Conservation (phyloP, 1,139 yeast genomes). For the Taphrina pruni region DNA sequence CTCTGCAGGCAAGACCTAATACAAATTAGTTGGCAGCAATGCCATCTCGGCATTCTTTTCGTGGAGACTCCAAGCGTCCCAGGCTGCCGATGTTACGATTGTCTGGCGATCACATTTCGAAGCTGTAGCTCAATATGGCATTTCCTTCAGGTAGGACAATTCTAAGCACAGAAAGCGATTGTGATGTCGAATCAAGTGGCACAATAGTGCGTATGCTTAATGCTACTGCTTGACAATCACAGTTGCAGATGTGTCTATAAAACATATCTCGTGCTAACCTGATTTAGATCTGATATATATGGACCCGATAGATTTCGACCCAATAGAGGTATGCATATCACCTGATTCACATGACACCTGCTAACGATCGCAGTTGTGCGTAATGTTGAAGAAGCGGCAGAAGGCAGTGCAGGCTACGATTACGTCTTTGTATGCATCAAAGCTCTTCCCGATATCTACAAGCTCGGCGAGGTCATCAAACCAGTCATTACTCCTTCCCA, state of each 20-base stretch:
- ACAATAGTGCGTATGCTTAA: background rate
- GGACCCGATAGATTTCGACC: slow-evolving; percentile 46
- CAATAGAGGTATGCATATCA: slow-evolving; percentile 38
- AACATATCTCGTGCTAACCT: slow-evolving; percentile 9
- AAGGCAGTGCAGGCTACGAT: slow-evolving; percentile 59
- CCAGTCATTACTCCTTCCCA: slow-evolving; percentile 60
- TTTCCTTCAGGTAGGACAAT: slow-evolving; percentile 42
- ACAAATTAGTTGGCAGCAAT: slow-evolving; percentile 46
- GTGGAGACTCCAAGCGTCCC: slow-evolving; percentile 46
- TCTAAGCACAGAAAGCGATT: background rate
- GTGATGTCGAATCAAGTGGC: background rate
- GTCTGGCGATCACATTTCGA: slow-evolving; percentile 47
- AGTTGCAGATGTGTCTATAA: no score
- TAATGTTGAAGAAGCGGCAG: slow-evolving; percentile 57
- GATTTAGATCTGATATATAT: slow-evolving; percentile 43
- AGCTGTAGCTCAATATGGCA: slow-evolving; percentile 46
- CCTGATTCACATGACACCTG: background rate
- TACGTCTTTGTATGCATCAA: slow-evolving; percentile 72
- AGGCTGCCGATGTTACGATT: slow-evolving; percentile 46
- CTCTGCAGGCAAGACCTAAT: background rate
- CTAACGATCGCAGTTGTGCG: slow-evolving; percentile 43
- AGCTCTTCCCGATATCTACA: slow-evolving; percentile 70
- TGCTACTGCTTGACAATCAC: background rate
- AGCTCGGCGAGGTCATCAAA: slow-evolving; percentile 64
- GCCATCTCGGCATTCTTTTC: slow-evolving; percentile 47